Evolutionary conservation across 108 stramenopile species (phyloP).

Genomic region (Conticribra weissflogii): DNA sequence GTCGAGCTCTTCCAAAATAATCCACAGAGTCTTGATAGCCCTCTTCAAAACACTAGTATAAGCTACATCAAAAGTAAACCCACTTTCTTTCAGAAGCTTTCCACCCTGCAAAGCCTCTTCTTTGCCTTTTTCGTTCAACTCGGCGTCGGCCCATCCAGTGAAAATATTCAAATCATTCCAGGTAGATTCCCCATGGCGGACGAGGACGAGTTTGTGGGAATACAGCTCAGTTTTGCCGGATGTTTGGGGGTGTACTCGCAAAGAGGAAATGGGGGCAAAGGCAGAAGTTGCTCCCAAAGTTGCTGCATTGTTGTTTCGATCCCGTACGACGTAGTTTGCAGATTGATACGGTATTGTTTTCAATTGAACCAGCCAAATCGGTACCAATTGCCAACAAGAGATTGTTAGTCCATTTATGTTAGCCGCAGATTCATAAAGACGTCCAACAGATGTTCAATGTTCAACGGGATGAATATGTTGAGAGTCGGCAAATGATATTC

Average conservation of each 20-base stretch:
- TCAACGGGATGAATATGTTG: too few relatives aligned
- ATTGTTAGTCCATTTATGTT: too few relatives aligned
- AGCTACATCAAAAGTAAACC: constrained; percentile 86
- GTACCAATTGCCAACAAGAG: too few relatives aligned
- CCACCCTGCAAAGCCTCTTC: constrained; percentile 89
- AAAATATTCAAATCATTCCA: constrained; percentile 91
- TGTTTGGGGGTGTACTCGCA: not conserved
- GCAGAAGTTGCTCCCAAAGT: constrained; percentile 16
- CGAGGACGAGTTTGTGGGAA: constrained; percentile 48
- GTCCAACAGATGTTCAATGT: too few relatives aligned
- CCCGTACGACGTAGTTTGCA: too few relatives aligned
- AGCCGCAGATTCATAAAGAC: too few relatives aligned
- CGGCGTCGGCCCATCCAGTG: constrained; percentile 96
- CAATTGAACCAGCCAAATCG: too few relatives aligned
- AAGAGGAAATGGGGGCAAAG: constrained; percentile 21
- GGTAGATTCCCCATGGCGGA: constrained; percentile 97
- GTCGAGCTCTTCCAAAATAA: constrained; percentile 85
- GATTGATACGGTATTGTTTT: too few relatives aligned
- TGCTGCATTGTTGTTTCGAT: too few relatives aligned
- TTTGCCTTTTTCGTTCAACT: constrained; percentile 85
- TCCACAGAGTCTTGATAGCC: constrained; percentile 91
- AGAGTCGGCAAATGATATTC: too few relatives aligned
- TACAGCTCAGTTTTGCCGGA: constrained; percentile 17
- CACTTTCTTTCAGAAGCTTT: constrained; percentile 72
- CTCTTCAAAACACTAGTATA: constrained; percentile 97